Percentiles rank a stretch among this genome's conserved stretches.
phyloP scores from a whole-genome alignment of 2,329 filamentous ascomycete genomes.

The Aquanectria penicillioides region DNA sequence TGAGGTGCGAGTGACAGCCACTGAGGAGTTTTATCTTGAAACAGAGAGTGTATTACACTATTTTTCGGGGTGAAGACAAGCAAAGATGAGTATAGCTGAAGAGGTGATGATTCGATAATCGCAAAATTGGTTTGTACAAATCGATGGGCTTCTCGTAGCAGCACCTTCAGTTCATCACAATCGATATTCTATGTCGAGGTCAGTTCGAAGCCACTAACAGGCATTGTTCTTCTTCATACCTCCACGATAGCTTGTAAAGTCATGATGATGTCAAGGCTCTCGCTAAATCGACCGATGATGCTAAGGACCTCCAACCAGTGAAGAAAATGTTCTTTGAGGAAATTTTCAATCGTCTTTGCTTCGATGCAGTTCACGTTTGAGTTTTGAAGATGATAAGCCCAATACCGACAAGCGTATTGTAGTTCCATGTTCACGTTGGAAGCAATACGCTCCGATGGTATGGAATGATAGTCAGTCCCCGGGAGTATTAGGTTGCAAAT shows the following conservation, averaged over 20 bases:
- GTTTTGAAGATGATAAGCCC: neutral
- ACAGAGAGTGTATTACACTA: neutral
- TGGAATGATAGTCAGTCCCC: neutral
- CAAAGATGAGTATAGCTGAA: slow-evolving; percentile 4
- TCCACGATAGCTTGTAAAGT: neutral
- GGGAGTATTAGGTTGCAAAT: neutral
- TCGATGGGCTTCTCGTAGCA: neutral
- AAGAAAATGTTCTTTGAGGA: neutral
- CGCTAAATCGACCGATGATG: neutral
- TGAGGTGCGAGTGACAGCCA: neutral
- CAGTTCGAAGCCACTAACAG: neutral
- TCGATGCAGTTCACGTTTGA: neutral
- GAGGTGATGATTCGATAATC: neutral
- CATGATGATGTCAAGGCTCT: neutral
- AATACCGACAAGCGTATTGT: slow-evolving; percentile 16
- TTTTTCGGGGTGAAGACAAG: neutral
- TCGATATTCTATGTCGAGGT: neutral
- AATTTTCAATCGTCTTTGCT: neutral
- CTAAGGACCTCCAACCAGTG: slow-evolving; percentile 7
- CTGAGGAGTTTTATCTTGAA: neutral
- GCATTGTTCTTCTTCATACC: neutral
- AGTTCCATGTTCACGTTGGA: neutral
- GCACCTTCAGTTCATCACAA: neutral
- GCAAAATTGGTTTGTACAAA: neutral
- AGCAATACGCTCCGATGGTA: neutral